Percentiles rank a stretch among this genome's conserved stretches.
These are phyloP conservation scores for Pichia sp. DNA, from an alignment of 1,139 yeast species.

Conservation along the genomic window DNA sequence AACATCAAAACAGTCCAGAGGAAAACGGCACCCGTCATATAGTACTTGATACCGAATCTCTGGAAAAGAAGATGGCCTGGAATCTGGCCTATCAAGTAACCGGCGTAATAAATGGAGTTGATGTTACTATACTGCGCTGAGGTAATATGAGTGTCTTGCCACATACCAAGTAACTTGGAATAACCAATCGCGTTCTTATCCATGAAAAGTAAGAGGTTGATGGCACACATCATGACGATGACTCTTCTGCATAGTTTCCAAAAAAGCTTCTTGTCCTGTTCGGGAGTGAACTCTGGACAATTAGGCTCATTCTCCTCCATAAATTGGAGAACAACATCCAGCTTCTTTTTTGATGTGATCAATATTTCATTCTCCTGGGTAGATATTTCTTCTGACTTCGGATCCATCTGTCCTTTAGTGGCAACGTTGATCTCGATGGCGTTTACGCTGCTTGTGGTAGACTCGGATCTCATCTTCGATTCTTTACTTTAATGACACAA, in stretches of 20 bases:
- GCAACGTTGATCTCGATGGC: neutral
- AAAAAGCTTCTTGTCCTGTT: conserved; percentile 32
- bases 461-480: neutral
- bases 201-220: conserved; percentile 37
- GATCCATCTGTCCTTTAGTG: neutral
- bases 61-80: conserved; percentile 29
- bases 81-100: conserved; percentile 38
- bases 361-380: neutral
- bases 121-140: conserved; percentile 35
- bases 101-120: conserved; percentile 42
- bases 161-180: conserved; percentile 42
- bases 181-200: conserved; percentile 43
- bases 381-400: neutral
- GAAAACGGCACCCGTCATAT: conserved; percentile 26
- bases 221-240: conserved; percentile 30
- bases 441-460: neutral
- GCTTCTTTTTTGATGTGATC: neutral
- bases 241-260: conserved; percentile 24
- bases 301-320: conserved; percentile 7
- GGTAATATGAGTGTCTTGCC: conserved; percentile 38
- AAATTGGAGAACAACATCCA: neutral
- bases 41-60: conserved; percentile 32
- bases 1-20: conserved; percentile 34
- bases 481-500: no score
- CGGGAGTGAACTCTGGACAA: conserved; percentile 29